Evolutionary conservation across 1,139 yeast species (phyloP).

Genomic region (Yamadazyma epiphylla): DNA sequence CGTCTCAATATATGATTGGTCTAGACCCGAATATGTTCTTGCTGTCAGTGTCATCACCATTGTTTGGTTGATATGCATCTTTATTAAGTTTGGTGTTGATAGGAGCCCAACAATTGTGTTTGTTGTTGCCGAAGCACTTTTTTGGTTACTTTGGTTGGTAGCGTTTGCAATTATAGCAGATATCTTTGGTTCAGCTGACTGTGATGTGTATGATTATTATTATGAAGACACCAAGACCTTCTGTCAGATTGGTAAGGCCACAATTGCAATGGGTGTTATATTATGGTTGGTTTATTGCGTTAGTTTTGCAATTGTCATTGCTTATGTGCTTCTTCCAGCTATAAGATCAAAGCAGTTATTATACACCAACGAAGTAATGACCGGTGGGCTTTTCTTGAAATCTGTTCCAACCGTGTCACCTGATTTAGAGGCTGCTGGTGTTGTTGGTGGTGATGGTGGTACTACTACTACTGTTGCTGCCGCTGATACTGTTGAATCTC

Average conservation of each 20-base stretch:
- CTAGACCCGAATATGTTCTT: slow-evolving; percentile 17
- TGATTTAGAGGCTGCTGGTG: not conserved
- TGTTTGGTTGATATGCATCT: slow-evolving; percentile 15
- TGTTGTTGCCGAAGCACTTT: slow-evolving; percentile 18
- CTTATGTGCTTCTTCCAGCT: not conserved
- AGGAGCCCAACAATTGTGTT: slow-evolving; percentile 15
- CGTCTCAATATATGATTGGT: slow-evolving; percentile 9
- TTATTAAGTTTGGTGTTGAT: slow-evolving; percentile 1
- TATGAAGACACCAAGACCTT: not conserved
- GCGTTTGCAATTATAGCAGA: slow-evolving; percentile 23
- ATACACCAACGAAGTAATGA: not conserved
- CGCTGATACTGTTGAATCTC: not conserved
- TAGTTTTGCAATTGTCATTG: no score
- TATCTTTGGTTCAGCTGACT: slow-evolving; percentile 18
- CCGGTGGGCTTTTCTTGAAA: not conserved
- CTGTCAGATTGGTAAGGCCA: slow-evolving; percentile 25
- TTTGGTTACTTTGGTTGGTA: slow-evolving; percentile 23
- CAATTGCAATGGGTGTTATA: slow-evolving; percentile 26
- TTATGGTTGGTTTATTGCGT: no score
- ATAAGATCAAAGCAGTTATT: no score
- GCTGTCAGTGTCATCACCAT: slow-evolving; percentile 20
- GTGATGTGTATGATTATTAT: slow-evolving; percentile 10
- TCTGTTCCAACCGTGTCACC: not conserved
- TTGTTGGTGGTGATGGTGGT: not conserved
- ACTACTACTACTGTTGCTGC: not conserved